These are phyloP conservation scores for Lactuca saligna DNA, from an alignment of 129 eudicot species.

Conservation along the genomic window DNA sequence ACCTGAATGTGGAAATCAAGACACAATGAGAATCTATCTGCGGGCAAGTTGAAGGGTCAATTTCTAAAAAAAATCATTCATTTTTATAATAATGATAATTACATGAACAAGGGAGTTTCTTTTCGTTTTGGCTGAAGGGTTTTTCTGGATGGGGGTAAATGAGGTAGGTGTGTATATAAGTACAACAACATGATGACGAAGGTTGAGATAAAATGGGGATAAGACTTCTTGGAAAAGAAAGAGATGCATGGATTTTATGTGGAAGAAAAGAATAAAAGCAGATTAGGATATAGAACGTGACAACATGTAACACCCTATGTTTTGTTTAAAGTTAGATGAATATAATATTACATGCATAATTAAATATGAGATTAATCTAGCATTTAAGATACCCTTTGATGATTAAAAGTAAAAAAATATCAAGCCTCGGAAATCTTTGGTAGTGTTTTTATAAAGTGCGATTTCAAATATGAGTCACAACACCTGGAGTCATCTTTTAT, in stretches of 20 bases:
- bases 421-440: background rate
- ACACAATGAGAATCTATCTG: conserved; percentile 18
- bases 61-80: background rate
- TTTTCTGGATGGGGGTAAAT: background rate
- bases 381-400: conserved; percentile 1
- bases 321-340: background rate
- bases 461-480: conserved; percentile 6
- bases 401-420: background rate
- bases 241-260: conserved; percentile 23
- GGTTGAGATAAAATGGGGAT: conserved; percentile 6
- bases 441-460: background rate
- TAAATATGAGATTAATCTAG: background rate
- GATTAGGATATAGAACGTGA: conserved; percentile 15
- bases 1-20: conserved; percentile 30
- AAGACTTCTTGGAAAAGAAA: conserved; percentile 14
- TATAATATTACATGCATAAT: conserved; percentile 1
- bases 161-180: background rate
- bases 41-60: conserved; percentile 25
- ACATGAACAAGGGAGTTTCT: background rate
- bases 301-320: conserved; percentile 11
- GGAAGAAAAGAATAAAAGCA: conserved; percentile 22
- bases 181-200: conserved; percentile 4
- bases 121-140: conserved; percentile 2
- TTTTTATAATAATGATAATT: background rate
- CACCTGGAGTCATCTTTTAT: background rate